Conservation (phyloP, 2,329 filamentous ascomycete species). For the Xylaria sp. region DNA sequence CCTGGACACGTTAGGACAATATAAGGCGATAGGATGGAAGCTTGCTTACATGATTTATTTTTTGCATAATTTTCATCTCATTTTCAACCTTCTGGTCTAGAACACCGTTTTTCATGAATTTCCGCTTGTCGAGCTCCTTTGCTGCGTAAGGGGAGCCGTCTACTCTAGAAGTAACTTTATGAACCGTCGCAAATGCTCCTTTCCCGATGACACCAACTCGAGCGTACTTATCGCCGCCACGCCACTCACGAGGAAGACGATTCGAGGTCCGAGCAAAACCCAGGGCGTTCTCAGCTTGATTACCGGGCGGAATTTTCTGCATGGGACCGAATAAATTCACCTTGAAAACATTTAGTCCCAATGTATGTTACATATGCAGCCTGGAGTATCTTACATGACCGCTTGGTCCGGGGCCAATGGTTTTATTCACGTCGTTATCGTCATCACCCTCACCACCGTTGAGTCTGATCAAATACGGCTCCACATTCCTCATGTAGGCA, state of each 20-base stretch:
- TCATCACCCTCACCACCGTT: conserved; percentile 42
- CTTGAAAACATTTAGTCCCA: conserved; percentile 39
- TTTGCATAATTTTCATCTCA: conserved; percentile 96
- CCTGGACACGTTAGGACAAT: conserved; percentile 56
- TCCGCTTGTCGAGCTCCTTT: conserved; percentile 93
- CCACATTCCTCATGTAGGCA: conserved; percentile 75
- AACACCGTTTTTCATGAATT: conserved; percentile 91
- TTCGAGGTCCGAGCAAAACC: conserved; percentile 48
- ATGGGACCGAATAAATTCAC: conserved; percentile 47
- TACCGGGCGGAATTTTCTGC: conserved; percentile 29
- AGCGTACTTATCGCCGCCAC: conserved; percentile 86
- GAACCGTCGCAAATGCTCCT: conserved; percentile 93
- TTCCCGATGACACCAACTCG: conserved; percentile 84
- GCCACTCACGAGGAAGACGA: conserved; percentile 73
- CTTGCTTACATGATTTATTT: conserved; percentile 78
- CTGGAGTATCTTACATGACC: conserved; percentile 55
- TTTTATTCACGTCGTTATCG: conserved; percentile 50
- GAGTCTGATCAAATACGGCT: conserved; percentile 67
- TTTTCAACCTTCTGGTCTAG: conserved; percentile 93
- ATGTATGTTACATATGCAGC: conserved; percentile 6
- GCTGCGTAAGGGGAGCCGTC: conserved; percentile 87
- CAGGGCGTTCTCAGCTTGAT: conserved; percentile 37
- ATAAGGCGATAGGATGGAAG: conserved; percentile 2
- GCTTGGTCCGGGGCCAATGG: conserved; percentile 59
- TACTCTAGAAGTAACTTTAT: conserved; percentile 86